phyloP scores from a whole-genome alignment of 2,329 filamentous ascomycete genomes.

The Fusarium verrucosum region DNA sequence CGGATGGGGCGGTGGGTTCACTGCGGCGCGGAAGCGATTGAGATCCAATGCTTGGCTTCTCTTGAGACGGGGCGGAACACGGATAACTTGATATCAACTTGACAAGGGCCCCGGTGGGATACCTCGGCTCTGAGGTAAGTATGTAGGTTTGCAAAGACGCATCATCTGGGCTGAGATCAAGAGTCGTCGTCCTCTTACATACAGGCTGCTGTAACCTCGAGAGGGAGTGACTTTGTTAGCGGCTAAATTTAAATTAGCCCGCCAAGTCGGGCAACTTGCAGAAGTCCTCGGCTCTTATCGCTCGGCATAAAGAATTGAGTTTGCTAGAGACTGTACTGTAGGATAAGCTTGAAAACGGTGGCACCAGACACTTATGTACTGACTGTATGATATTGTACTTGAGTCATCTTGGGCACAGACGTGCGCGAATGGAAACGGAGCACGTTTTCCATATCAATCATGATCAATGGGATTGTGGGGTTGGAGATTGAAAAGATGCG shows the following conservation, averaged over 20 bases:
- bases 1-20: conserved; percentile 23
- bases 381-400: too few species aligned
- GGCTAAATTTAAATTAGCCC: not conserved
- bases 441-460: too few species aligned
- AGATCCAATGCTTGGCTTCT: not conserved
- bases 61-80: not conserved
- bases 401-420: not conserved
- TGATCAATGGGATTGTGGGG: too few species aligned
- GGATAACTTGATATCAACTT: not conserved
- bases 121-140: too few species aligned
- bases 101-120: too few species aligned
- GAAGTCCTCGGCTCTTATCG: conserved; percentile 12
- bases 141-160: not conserved
- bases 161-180: not conserved
- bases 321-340: too few species aligned
- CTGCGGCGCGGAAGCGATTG: not conserved
- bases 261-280: not conserved
- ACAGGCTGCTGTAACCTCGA: too few species aligned
- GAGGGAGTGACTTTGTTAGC: too few species aligned
- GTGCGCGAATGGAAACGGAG: too few species aligned
- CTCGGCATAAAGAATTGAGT: conserved; percentile 12
- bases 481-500: too few species aligned
- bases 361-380: not conserved
- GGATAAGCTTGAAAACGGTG: not conserved
- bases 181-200: too few species aligned